Evolutionary conservation across 192 early-diverging fungal genomes (phyloP), one percentile per base, ranked within the genome.

Genomic region (Mortierella hygrophila): DNA sequence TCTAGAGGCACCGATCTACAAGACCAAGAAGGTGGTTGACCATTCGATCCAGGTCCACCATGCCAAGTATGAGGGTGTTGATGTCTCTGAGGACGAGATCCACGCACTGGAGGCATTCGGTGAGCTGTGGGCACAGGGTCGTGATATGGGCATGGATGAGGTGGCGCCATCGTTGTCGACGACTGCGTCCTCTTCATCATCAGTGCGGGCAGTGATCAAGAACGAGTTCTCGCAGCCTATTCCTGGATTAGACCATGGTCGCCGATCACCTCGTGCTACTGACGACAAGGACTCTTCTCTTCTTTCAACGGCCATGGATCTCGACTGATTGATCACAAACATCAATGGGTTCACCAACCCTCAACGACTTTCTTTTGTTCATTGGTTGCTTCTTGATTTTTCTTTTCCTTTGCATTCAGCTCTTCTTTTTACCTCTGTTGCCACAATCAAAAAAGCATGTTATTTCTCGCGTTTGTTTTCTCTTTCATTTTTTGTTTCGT

Each of bases 21-120:
- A 80, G 42, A 77, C 84, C 29, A 86, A 74, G 35, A 81, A 81
- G 74, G 75, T 75, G 8, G 71, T 81, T 9, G 73, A 77, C 42
- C 79, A 81, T n/a, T 71, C 72, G 15, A 83, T 73, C 6, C 55
- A 83, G 44, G 38, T 65, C 11, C 69, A 76, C 23, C 75, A 82
- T 20, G 82, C 82, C 42, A 75, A 72, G 26, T 77, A 74, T 47
- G 84, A 86, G 23, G 84, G 84, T 16, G 75, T 86, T 10, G 84
- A 80, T 60, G 84, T 86, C 29, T 86, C 84, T 13, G 84, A 80
- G 35, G 79, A 86, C 13, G 84, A 86, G 74, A 80, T 86, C 8
- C 79, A 86, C 20, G 84, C 84, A 8, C 41, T 86, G 52, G 84
- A 86, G 41, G 84, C 84, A 15, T 86, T 86, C 52, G 75, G 84